Conservation (phyloP, 2,329 filamentous ascomycete genomes). For the Torrubiellomyces zombiae region DNA sequence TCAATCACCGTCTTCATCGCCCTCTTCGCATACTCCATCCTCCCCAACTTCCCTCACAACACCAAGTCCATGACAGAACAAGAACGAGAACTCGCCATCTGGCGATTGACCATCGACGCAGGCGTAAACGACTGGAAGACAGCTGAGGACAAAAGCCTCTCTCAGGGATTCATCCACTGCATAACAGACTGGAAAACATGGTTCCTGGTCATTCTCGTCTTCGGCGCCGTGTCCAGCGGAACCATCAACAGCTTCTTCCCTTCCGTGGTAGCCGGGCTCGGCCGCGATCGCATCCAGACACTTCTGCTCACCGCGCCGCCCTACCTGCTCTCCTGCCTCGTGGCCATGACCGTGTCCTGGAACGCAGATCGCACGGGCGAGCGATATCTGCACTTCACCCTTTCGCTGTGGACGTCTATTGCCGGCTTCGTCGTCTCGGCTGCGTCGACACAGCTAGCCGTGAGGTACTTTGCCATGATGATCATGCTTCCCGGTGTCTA, state of each 20-base stretch:
- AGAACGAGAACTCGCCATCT: slow-evolving; percentile 39
- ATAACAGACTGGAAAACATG: slow-evolving; percentile 44
- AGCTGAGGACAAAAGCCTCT: slow-evolving; percentile 36
- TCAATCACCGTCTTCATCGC: slow-evolving; percentile 46
- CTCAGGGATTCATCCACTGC: slow-evolving; percentile 35
- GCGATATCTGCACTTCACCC: slow-evolving; percentile 49
- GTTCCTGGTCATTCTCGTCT: slow-evolving; percentile 38
- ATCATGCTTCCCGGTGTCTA: slow-evolving; percentile 52
- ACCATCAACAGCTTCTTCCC: slow-evolving; percentile 55
- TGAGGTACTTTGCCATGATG: slow-evolving; percentile 56
- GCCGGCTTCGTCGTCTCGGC: slow-evolving; percentile 52
- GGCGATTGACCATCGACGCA: slow-evolving; percentile 47
- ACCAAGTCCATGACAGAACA: slow-evolving; percentile 22
- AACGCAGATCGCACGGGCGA: slow-evolving; percentile 58
- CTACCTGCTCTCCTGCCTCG: slow-evolving; percentile 45
- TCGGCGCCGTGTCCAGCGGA: slow-evolving; percentile 38
- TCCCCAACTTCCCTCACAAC: slow-evolving; percentile 28
- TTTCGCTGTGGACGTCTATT: slow-evolving; percentile 45
- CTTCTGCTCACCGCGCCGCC: slow-evolving; percentile 49
- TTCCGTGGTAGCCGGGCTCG: slow-evolving; percentile 51
- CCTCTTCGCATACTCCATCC: slow-evolving; percentile 33
- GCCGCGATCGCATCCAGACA: slow-evolving; percentile 42
- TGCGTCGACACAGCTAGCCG: slow-evolving; percentile 39
- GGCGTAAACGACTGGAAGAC: slow-evolving; percentile 47
- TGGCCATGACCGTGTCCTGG: slow-evolving; percentile 47